Conservation (phyloP, 2,329 filamentous ascomycete genomes). For the Ophiognomonia clavigignenti-juglandacearum region DNA sequence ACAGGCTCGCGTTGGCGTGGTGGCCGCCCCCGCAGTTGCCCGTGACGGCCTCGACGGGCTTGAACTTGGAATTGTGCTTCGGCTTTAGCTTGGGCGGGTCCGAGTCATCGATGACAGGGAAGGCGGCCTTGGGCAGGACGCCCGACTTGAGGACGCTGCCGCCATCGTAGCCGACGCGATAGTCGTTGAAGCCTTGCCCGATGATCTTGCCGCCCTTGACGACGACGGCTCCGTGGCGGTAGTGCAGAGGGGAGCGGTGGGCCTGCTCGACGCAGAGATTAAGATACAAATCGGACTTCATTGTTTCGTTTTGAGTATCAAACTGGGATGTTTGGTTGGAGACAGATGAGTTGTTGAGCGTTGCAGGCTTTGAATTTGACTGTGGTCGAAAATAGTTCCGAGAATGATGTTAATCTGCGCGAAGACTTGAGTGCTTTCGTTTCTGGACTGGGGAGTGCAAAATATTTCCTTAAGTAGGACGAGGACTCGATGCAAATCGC, state of each 20-base stretch:
- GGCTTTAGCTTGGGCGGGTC: slow-evolving; percentile 25
- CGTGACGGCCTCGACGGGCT: slow-evolving; percentile 30
- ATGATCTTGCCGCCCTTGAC: slow-evolving; percentile 50
- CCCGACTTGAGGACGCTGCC: slow-evolving; percentile 42
- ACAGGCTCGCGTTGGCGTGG: slow-evolving; percentile 37
- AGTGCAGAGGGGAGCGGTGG: slow-evolving; percentile 41
- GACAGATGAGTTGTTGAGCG: not conserved
- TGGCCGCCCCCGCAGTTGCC: slow-evolving; percentile 25
- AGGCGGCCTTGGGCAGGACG: slow-evolving; percentile 28
- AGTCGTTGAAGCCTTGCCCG: slow-evolving; percentile 46
- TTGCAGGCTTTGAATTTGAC: not conserved
- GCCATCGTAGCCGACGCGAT: slow-evolving; percentile 43
- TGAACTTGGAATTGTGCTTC: slow-evolving; percentile 27
- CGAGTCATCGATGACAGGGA: slow-evolving; percentile 21
- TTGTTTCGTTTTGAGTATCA: slow-evolving; percentile 4
- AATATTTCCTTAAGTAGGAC: no score
- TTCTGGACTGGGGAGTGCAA: no score
- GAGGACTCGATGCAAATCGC: no score
- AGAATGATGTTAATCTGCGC: no score
- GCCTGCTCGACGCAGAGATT: slow-evolving; percentile 48
- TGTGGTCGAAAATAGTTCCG: not conserved
- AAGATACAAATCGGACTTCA: slow-evolving; percentile 37
- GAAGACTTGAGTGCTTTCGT: no score
- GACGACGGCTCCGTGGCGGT: slow-evolving; percentile 41
- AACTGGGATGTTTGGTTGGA: not conserved